phyloP scores from a whole-genome alignment of 495 filamentous ascomycete species.

The Neurospora discreta region DNA sequence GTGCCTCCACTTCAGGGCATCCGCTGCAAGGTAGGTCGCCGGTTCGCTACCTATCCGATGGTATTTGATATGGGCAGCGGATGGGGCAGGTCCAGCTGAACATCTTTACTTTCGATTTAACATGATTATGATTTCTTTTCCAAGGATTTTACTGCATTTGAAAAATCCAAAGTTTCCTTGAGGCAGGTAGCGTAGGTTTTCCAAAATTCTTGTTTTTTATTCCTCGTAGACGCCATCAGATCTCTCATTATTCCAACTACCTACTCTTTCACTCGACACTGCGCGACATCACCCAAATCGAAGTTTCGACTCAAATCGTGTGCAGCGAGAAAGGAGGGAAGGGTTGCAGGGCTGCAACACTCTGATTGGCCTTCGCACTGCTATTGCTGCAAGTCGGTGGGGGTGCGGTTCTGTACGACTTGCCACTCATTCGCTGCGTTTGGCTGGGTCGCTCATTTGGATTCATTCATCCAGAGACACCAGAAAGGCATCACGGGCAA shows the following conservation, averaged over 20 bases:
- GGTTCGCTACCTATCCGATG: not conserved
- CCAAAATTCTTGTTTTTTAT: not conserved
- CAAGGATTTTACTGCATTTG: not conserved
- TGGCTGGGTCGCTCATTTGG: not conserved
- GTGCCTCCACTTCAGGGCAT: not conserved
- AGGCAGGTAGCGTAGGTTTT: not conserved
- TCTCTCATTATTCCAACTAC: not conserved
- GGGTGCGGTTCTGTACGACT: not conserved
- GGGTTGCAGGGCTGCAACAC: not conserved
- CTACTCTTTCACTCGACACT: not conserved
- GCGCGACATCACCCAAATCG: not conserved
- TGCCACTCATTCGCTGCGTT: not conserved
- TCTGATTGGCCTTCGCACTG: not conserved
- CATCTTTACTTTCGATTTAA: not conserved
- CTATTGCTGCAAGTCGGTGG: not conserved
- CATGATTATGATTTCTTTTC: not conserved
- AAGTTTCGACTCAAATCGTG: not conserved
- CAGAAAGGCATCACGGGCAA: not conserved
- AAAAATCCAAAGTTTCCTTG: not conserved
- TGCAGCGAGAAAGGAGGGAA: not conserved
- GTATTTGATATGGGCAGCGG: not conserved
- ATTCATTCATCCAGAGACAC: not conserved
- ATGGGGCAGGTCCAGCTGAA: not conserved
- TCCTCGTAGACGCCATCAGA: not conserved
- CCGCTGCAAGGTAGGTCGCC: not conserved